Conservation (phyloP, 2,329 filamentous ascomycete species). For the Chaetomiaceae sp. region DNA sequence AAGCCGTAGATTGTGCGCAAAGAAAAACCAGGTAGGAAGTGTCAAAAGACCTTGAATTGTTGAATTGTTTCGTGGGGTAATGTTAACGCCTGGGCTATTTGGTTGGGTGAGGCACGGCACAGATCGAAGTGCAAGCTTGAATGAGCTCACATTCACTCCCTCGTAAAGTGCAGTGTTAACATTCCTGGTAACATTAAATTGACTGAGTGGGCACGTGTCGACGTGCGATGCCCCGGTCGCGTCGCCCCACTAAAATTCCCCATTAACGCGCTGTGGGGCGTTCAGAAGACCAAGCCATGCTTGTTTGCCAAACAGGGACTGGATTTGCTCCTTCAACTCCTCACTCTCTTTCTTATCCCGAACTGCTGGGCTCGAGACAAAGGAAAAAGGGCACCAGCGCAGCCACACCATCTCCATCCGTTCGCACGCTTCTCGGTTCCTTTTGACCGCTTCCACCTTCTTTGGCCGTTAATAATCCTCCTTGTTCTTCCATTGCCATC, state of each 20-base stretch:
- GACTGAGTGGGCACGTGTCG: slow-evolving; percentile 22
- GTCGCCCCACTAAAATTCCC: slow-evolving; percentile 18
- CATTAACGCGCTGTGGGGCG: slow-evolving; percentile 17
- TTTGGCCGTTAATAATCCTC: not conserved
- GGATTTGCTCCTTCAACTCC: not conserved
- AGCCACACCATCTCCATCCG: no score
- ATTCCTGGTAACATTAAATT: not conserved
- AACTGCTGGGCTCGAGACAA: not conserved
- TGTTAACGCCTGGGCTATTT: no score
- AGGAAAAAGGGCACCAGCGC: no score
- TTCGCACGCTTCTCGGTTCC: no score
- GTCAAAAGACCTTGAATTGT: no score
- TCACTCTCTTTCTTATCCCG: not conserved
- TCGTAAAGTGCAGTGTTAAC: no score
- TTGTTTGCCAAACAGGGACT: not conserved
- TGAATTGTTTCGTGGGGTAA: no score
- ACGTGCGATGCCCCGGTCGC: slow-evolving; percentile 20
- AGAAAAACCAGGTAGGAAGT: no score
- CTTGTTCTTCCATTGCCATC: not conserved
- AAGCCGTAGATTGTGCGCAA: no score
- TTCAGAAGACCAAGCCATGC: not conserved
- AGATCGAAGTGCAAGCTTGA: no score
- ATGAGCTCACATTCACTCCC: no score
- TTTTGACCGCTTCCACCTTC: not conserved
- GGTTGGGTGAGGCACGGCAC: no score